phyloP scores from a whole-genome alignment of 805 yeast genomes.

The Myxozyma sirexii region DNA sequence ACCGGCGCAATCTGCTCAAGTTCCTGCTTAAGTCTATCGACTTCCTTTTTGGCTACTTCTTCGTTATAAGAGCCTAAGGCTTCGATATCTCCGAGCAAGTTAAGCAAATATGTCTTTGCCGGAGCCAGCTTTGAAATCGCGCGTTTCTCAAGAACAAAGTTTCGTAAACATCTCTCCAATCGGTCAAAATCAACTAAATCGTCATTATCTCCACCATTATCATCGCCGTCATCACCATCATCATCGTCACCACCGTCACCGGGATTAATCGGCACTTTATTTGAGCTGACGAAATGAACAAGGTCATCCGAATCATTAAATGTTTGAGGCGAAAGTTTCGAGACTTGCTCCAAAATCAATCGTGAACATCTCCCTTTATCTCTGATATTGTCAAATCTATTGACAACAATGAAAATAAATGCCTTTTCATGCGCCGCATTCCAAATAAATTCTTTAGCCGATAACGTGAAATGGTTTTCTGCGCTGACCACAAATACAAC shows the following conservation, averaged over 20 bases:
- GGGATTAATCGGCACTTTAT: constrained; percentile 47
- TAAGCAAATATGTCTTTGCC: constrained; percentile 81
- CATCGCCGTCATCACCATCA: constrained; percentile 39
- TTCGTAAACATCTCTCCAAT: constrained; percentile 80
- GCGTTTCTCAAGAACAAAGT: constrained; percentile 85
- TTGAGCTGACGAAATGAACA: constrained; percentile 86
- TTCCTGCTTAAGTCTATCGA: constrained; percentile 50
- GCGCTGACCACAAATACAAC: constrained; percentile 96
- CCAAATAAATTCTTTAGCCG: constrained; percentile 90
- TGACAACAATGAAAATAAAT: constrained; percentile 90
- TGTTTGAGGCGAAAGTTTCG: constrained; percentile 84
- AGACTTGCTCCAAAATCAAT: constrained; percentile 81
- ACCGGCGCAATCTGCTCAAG: constrained; percentile 64
- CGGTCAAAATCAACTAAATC: constrained; percentile 62
- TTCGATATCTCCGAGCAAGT: constrained; percentile 67
- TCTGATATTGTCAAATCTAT: constrained; percentile 82
- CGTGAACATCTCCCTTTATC: constrained; percentile 78
- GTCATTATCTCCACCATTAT: constrained; percentile 25
- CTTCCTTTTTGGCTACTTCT: constrained; percentile 54
- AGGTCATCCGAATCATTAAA: constrained; percentile 85
- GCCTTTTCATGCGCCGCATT: constrained; percentile 90
- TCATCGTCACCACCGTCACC: constrained; percentile 47
- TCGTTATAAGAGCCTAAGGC: constrained; percentile 65
- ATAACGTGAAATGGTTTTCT: constrained; percentile 90
- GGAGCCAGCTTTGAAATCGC: constrained; percentile 87